Conservation (phyloP, 1,284 basidiomycete species). For the Ceraceosorus bombacis region DNA sequence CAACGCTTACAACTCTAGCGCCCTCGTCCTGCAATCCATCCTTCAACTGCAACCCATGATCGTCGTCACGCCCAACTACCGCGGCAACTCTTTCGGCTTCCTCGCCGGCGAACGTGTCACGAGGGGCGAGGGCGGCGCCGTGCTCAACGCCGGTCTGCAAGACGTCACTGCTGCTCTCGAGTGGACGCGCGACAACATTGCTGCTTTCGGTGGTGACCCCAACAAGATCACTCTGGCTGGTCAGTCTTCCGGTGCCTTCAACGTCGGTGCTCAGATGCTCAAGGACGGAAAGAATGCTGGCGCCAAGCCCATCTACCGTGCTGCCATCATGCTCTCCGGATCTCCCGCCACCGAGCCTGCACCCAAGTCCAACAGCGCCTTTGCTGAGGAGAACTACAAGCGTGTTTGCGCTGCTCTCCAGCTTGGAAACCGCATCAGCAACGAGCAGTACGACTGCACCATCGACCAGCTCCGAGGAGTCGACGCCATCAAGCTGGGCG, state of each 20-base stretch:
- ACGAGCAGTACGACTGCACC: background rate
- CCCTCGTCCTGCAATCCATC: background rate
- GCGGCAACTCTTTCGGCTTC: background rate
- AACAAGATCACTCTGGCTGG: constrained; percentile 50
- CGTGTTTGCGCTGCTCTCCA: background rate
- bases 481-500: constrained; percentile 1
- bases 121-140: constrained; percentile 54
- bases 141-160: constrained; percentile 57
- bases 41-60: constrained; percentile 1
- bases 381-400: background rate
- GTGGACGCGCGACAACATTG: constrained; percentile 61
- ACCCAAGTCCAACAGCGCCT: background rate
- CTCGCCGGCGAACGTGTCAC: background rate
- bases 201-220: constrained; percentile 61
- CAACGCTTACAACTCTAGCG: background rate
- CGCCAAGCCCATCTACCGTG: constrained; percentile 1
- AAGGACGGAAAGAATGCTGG: background rate
- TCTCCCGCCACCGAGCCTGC: background rate
- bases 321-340: constrained; percentile 1
- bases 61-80: constrained; percentile 1
- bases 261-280: background rate
- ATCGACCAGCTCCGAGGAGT: background rate
- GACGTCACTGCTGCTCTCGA: constrained; percentile 57
- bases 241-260: constrained; percentile 31
- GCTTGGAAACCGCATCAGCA: background rate